Conservation (phyloP, 805 yeast genomes). For the Pichia kluyveri region DNA sequence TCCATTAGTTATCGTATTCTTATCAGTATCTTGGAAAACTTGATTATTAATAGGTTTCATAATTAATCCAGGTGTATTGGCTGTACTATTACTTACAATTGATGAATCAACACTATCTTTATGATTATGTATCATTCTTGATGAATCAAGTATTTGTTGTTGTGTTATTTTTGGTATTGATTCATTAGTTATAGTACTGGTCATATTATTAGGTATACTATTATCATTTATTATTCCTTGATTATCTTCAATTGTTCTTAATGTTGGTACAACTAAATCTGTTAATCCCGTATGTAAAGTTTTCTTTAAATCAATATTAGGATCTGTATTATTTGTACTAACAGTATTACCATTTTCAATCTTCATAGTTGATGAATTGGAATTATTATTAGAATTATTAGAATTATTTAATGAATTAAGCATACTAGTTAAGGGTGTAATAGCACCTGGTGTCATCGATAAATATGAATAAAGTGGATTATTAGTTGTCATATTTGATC, state of each 20-base stretch:
- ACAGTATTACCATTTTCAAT: background rate
- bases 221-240: no score
- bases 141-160: no score
- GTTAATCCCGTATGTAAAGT: conserved; percentile 2
- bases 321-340: background rate
- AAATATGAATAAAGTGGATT: conserved; percentile 14
- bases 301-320: background rate
- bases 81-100: no score
- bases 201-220: no score
- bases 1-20: no score
- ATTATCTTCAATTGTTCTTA: background rate
- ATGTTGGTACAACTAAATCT: conserved; percentile 1
- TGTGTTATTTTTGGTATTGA: no score
- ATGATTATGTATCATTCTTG: no score
- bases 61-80: no score
- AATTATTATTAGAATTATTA: background rate
- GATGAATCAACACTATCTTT: no score
- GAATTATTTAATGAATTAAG: background rate
- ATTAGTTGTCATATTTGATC: conserved; percentile 27
- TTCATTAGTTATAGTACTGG: no score
- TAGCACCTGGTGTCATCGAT: conserved; percentile 19
- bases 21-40: no score
- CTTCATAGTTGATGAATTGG: background rate
- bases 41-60: no score
- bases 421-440: conserved; percentile 9